phyloP scores from a whole-genome alignment of 768 basidiomycete species.

The Boletus subcaerulescens region DNA sequence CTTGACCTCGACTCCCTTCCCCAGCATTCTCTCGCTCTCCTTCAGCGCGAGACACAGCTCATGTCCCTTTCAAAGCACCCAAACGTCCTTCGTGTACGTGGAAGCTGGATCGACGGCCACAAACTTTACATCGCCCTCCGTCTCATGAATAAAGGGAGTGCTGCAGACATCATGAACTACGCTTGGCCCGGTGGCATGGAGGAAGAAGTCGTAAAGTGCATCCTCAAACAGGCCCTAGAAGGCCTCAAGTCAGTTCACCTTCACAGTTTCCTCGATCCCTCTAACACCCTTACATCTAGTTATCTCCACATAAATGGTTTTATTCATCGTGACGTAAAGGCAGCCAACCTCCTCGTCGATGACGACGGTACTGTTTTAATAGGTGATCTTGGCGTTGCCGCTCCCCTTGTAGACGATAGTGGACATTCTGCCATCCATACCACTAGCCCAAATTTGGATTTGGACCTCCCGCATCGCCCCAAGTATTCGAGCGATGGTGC shows the following conservation, averaged over 20 bases:
- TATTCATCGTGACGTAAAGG: slow-evolving; percentile 93
- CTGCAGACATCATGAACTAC: slow-evolving; percentile 80
- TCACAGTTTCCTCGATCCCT: neutral
- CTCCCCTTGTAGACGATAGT: slow-evolving; percentile 71
- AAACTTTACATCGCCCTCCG: slow-evolving; percentile 84
- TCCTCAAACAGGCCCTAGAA: slow-evolving; percentile 79
- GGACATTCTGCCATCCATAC: slow-evolving; percentile 35
- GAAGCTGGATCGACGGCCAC: slow-evolving; percentile 83
- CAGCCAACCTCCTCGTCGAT: slow-evolving; percentile 89
- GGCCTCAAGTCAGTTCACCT: slow-evolving; percentile 72
- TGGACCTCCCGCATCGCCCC: slow-evolving; percentile 28
- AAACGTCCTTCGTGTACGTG: slow-evolving; percentile 89
- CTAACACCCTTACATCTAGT: slow-evolving; percentile 35
- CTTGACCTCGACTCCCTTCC: slow-evolving; percentile 82
- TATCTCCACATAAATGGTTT: slow-evolving; percentile 89
- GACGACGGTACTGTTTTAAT: slow-evolving; percentile 87
- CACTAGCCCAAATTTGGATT: slow-evolving; percentile 26
- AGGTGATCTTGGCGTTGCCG: slow-evolving; percentile 91
- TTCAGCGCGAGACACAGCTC: slow-evolving; percentile 82
- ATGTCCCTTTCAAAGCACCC: slow-evolving; percentile 93
- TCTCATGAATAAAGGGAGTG: slow-evolving; percentile 86
- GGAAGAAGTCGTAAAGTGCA: slow-evolving; percentile 83
- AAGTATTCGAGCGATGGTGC: neutral
- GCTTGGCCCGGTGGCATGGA: slow-evolving; percentile 88
- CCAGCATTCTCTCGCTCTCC: slow-evolving; percentile 62